Evolutionary conservation across 371 early-diverging fungal species (phyloP), one percentile per base, ranked within the genome.

Genomic region (Batkoa obscura): DNA sequence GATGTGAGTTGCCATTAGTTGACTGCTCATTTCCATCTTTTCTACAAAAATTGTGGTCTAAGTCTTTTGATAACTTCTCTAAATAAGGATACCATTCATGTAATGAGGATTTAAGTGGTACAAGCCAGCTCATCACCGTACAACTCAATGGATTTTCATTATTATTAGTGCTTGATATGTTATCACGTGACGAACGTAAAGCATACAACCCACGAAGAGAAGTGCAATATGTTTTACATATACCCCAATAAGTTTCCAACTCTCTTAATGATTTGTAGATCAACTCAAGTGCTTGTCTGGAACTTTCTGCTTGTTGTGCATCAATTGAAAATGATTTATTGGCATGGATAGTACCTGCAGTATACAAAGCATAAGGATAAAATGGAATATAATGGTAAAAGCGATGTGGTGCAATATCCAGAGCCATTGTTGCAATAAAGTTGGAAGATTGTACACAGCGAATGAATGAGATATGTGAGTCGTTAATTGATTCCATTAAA

Each of bases 1-100:
- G 5, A 5, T 12, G 45, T 13, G 5, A 23, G 23, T 23, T 23
- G 23, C 23, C 23, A 23, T 23, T 4, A 15, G 15, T 45, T 13
- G 45, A 4, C 5, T 6, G 12, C 6, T 15, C 45, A 4, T 45
- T 15, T 5, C 45, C 15, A 45, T 45, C 23, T 15, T 5, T 5
- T 5, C 45, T 45, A 23, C 42, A 53, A 38, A 53, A 53, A 15
- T 53, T 39, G 30, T 53, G 37, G 30, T 34, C 53, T 12, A 53
- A 39, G 2, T 39, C 42, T 39, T 53, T 53, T 6, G 53, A 6
- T 4, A 53, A 31, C 42, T 53, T 53, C 15, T 53, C 53, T n/a
- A 53, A 39, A 39, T 53, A 53, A 34, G 53, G 53, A 31, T 53
- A 53, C 53, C 53, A 53, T n/a, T 53, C 53, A n/a, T 53, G 53